Conservation (phyloP, 2,329 filamentous ascomycete species). For the Alternaria brassicae region DNA sequence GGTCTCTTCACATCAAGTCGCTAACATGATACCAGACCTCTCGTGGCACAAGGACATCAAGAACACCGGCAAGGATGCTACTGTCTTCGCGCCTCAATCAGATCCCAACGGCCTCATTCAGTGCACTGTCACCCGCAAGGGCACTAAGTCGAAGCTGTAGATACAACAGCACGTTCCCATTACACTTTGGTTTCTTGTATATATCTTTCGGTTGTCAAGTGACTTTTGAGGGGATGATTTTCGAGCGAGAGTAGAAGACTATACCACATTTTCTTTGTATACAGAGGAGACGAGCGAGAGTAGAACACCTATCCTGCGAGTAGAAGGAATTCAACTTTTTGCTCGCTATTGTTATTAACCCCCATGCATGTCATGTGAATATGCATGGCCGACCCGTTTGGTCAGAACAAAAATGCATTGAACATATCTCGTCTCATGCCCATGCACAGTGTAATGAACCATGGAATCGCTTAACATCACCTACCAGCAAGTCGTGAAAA, state of each 20-base stretch:
- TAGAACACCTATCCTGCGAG: conserved; percentile 14
- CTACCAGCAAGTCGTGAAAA: not conserved
- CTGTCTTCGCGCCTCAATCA: conserved; percentile 92
- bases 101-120: conserved; percentile 95
- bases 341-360: not conserved
- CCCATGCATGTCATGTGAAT: not conserved
- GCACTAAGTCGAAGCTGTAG: conserved; percentile 54
- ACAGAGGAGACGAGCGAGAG: conserved; percentile 23
- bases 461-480: not conserved
- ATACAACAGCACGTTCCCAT: conserved; percentile 15
- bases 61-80: conserved; percentile 94
- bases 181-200: conserved; percentile 23
- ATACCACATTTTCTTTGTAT: conserved; percentile 31
- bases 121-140: conserved; percentile 77
- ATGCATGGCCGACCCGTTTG: not conserved
- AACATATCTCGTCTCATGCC: not conserved
- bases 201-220: conserved; percentile 20
- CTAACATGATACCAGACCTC: conserved; percentile 67
- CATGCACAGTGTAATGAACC: not conserved
- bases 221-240: conserved; percentile 17
- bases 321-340: not conserved
- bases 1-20: not conserved
- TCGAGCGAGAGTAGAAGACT: conserved; percentile 37
- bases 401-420: not conserved
- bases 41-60: conserved; percentile 96